These are phyloP conservation scores for Endocarpon pusillum DNA, from an alignment of 495 filamentous ascomycete genomes.

Conservation along the genomic window DNA sequence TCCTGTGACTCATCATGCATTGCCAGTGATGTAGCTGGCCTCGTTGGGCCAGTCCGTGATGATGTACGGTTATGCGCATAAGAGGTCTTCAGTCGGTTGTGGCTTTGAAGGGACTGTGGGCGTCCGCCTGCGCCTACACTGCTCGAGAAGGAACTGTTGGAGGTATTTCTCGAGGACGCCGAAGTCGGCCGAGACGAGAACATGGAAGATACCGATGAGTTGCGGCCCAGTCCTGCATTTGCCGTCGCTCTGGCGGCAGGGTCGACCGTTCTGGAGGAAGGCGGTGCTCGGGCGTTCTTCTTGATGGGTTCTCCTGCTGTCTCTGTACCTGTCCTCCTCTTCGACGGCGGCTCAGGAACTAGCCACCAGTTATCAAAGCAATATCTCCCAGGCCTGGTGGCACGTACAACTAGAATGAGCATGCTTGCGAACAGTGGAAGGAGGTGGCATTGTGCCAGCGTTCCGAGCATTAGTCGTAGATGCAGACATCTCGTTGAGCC, in stretches of 20 bases:
- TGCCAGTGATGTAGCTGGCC: conserved; percentile 46
- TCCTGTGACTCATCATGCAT: conserved; percentile 28
- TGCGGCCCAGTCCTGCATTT: conserved; percentile 21
- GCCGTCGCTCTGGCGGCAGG: conserved; percentile 20
- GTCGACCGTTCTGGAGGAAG: conserved; percentile 18
- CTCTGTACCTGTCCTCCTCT: conserved; percentile 41
- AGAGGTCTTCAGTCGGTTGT: conserved; percentile 30
- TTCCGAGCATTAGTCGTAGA: conserved; percentile 55
- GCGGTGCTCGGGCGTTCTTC: conserved; percentile 21
- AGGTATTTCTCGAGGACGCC: conserved; percentile 30
- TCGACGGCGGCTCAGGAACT: conserved; percentile 29
- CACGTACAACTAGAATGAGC: conserved; percentile 19
- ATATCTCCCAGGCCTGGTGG: background rate
- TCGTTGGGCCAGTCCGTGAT: conserved; percentile 25
- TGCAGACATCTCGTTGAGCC: conserved; percentile 41
- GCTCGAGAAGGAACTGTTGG: conserved; percentile 32
- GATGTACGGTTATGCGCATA: conserved; percentile 23
- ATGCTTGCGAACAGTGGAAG: conserved; percentile 19
- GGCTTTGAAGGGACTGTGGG: conserved; percentile 24
- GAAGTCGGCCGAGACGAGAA: conserved; percentile 27
- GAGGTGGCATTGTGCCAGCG: conserved; percentile 30
- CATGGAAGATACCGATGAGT: conserved; percentile 27
- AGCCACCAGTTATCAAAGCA: background rate
- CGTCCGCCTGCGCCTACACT: conserved; percentile 38
- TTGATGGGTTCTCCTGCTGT: conserved; percentile 33